Evolutionary conservation across 139 green algal species (phyloP), one percentile per base, ranked within the genome.

Genomic region (Desmodesmus armatus): DNA sequence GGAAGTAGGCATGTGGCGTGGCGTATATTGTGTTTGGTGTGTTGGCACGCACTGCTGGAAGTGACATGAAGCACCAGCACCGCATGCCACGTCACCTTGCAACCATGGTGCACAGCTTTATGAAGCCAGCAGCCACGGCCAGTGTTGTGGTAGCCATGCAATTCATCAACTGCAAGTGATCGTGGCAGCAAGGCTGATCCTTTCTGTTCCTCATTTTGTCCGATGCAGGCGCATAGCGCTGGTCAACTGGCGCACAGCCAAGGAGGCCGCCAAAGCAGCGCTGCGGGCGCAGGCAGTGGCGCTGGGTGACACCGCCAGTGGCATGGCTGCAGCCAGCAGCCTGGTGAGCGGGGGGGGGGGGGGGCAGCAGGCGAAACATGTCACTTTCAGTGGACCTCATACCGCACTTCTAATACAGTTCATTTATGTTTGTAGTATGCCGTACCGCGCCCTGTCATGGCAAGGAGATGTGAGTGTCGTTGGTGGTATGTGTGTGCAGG

Each of bases 161-260:
- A n/a, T n/a, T n/a, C n/a, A n/a, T n/a, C n/a, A n/a, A n/a, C n/a
- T n/a, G n/a, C n/a, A n/a, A n/a, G n/a, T n/a, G n/a, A n/a, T n/a
- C n/a, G n/a, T n/a, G n/a, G n/a, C n/a, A n/a, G n/a, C n/a, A n/a
- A n/a, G n/a, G n/a, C 47, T 55, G 47, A 7, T 55, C 47, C 7
- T 7, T 55, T 21, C 9, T 7, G 13, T 13, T 55, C 47, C 13
- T 7, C 47, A 21, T 13, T 55, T 13, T 55, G n/a, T 72, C 31
- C 7, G 11, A 5, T 69, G 73, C 73, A 82, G 76, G 39, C 76
- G 76, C 39, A 39, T 82, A 43, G 76, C 76, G n/a, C 55, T 82
- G 23, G 76, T 82, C 25, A 71, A 73, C 23, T 82, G 76, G 76
- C 53, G 76, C 3, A 23, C 76, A 41, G 53, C 53, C 0, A 65